Evolutionary conservation across 2,329 filamentous ascomycete genomes (phyloP), one percentile per base, ranked within the genome.

Genomic region (Pseudocercospora fuligena): DNA sequence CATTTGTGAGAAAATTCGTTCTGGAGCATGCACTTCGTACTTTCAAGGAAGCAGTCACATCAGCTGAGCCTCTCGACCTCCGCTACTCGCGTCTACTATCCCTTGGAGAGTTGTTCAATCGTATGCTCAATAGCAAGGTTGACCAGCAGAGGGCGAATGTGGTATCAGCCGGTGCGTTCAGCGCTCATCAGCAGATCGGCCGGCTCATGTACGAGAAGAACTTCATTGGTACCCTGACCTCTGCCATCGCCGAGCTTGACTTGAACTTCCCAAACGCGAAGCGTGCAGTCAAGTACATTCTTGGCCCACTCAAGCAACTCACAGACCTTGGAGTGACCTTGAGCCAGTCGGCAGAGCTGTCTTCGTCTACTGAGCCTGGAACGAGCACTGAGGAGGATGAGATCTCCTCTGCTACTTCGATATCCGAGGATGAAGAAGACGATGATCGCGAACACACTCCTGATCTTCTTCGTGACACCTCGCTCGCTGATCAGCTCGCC

Each of bases 171-270:
- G 53, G 66, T 19, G 57, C 69, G 2, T 66, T 69, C 49, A 69
- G 64, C 40, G 94, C 93, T 7, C 91, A 94, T 69, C 89, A 91
- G 73, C 93, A 97, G 75, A 87, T 99, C 72, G 90, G 92, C 36
- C 92, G 93, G 72, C 89, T 97, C 67, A 99, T 99, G 95, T 98
- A 97, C 74, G 95, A 99, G 81, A 99, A 98, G 82, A 93, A 96
- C 64, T 97, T 95, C 77, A 90, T 98, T 68, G 88, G 92, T 25
- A 91, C 94, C 57, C 82, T 99, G 66, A 98, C 95, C 1, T 88
- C 90, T 12, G 97, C 96, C 0, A 94, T 99, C 73, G 93, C 95
- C 19, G 96, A 99, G 74, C 91, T 99, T 66, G 95, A 97, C 77
- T 87, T 99, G 68, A 97, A 96, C 72, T 97, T 96, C 79, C 94